Evolutionary conservation across 495 filamentous ascomycete species (phyloP).

Genomic region (Hypomontagnella submonticulosa): DNA sequence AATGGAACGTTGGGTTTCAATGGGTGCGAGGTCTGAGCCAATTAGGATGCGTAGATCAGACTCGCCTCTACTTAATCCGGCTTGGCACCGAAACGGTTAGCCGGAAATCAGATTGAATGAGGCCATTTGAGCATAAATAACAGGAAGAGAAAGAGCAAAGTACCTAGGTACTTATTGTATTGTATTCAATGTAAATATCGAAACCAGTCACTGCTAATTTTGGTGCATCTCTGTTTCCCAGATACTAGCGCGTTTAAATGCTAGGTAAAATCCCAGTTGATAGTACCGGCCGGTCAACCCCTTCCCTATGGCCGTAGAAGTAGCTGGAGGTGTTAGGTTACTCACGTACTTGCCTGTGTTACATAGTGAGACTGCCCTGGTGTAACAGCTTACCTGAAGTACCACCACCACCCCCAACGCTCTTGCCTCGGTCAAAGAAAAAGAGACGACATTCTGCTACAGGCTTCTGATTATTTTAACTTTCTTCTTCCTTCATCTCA

Average conservation of each 20-base stretch:
- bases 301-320: conserved; percentile 24
- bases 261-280: not conserved
- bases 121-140: conserved; percentile 29
- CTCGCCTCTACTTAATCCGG: conserved; percentile 36
- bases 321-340: not conserved
- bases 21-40: conserved; percentile 22
- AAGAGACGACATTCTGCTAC: conserved; percentile 21
- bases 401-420: not conserved
- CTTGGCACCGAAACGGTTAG: conserved; percentile 36
- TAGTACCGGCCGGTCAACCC: not conserved
- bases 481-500: conserved; percentile 13
- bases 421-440: conserved; percentile 24
- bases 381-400: not conserved
- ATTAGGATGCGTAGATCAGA: conserved; percentile 24
- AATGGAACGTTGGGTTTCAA: not conserved
- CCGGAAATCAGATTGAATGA: conserved; percentile 22
- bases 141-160: conserved; percentile 2
- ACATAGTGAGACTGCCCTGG: conserved; percentile 12
- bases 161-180: not conserved
- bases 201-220: conserved; percentile 23
- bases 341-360: conserved; percentile 4
- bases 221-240: conserved; percentile 1
- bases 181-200: not conserved
- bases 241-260: not conserved
- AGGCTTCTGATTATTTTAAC: not conserved